Base-by-base conservation (phyloP, 345 rosid species). In the Boechera stricta region DNA sequence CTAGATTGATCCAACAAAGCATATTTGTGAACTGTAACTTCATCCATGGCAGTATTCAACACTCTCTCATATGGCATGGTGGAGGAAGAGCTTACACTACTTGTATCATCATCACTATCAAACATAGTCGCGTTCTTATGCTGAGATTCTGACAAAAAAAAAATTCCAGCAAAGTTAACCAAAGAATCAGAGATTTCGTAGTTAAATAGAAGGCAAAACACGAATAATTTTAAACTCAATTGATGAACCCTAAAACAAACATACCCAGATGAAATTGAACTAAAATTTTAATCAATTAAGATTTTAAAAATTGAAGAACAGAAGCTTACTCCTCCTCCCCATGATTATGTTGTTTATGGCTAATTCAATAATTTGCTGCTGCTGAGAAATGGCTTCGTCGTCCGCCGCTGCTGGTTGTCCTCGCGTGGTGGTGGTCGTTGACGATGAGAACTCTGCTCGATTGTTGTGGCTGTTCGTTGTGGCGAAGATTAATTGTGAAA, bases 101-200 rank as follows among this genome's bases (percentile, higher is more conserved):
- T 86, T 68, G 79, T 74, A 82, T 92, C 99, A 70, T 95, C 96
- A 38, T 93, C 97, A 55, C 87, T 87, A 56, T 87, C 98, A 82
- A 88, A 79, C 85, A 85, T 82, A 1, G 82, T 58, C 1, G 83
- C 36, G 28, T 12, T 75, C 71, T 62, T 79, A 64, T 72, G 79
- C 35, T 56, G 72, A 49, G 72, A 70, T 75, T 56, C 82, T 79
- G 71, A 18, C 21, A n/a, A 28, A 4, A 33, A 21, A 3, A 0
- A 67, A 4, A 31, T 13, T 45, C 32, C 49, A 61, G 8, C 38
- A 55, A 41, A 26, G n/a, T 67, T 21, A 73, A 32, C 21, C 49
- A 58, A 49, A 15, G 52, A 6, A 15, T 32, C 10, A 49, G 5
- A 49, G 10, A 48, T 16, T 16, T 16, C 4, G 2, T 7, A 48